These are phyloP conservation scores for Sugiyamaella americana DNA, from an alignment of 805 yeast genomes.

Conservation along the genomic window DNA sequence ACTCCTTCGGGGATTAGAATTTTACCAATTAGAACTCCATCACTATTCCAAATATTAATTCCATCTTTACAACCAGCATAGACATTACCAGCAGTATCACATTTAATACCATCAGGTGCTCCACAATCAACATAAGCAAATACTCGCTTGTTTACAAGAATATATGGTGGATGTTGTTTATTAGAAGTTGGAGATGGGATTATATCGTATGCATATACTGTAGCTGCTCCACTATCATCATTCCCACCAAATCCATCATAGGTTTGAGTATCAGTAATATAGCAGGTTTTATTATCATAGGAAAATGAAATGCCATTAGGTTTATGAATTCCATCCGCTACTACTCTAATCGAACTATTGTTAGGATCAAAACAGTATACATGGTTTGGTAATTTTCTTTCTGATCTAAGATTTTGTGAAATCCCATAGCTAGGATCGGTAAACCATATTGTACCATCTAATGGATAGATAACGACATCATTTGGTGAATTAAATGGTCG, in stretches of 20 bases:
- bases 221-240: conserved; percentile 14
- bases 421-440: conserved; percentile 27
- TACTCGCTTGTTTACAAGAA: conserved; percentile 22
- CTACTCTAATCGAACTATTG: conserved; percentile 27
- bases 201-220: conserved; percentile 27
- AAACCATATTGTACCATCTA: conserved; percentile 28
- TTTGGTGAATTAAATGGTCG: conserved; percentile 27
- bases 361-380: conserved; percentile 39
- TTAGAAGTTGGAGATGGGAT: conserved; percentile 1
- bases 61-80: conserved; percentile 29
- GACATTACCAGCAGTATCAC: conserved; percentile 25
- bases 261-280: conserved; percentile 42
- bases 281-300: conserved; percentile 37
- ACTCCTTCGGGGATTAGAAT: conserved; percentile 23
- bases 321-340: conserved; percentile 43
- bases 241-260: conserved; percentile 16
- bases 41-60: conserved; percentile 26
- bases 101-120: conserved; percentile 30
- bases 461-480: conserved; percentile 25
- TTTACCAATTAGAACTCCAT: conserved; percentile 26
- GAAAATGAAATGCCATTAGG: conserved; percentile 71
- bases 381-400: conserved; percentile 23
- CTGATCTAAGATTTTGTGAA: conserved; percentile 19
- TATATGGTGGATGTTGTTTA: conserved; percentile 12
- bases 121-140: conserved; percentile 27